A percentile compares a stretch with the other conserved stretches of the same genome.
phyloP scores from a whole-genome alignment of 805 yeast species.

The Osmozyma mogii region DNA sequence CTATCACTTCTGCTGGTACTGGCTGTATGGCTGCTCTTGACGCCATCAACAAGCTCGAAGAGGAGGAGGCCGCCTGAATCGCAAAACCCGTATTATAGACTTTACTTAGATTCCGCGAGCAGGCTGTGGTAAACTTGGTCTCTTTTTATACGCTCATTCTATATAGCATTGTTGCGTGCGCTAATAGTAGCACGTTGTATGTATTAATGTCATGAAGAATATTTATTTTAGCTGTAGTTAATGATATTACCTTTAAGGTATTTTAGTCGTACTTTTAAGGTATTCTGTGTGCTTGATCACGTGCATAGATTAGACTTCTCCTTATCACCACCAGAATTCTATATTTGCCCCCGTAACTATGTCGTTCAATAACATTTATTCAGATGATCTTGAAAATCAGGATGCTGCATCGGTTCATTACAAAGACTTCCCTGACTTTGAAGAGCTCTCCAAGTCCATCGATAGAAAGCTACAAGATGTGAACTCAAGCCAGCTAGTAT shows the following conservation, averaged over 20 bases:
- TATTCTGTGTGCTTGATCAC: no score
- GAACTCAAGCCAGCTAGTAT: constrained; percentile 18
- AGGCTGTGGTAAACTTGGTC: no score
- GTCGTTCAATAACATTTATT: constrained; percentile 21
- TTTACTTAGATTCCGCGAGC: no score
- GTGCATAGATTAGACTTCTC: no score
- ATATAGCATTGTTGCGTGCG: no score
- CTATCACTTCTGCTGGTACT: constrained; percentile 98
- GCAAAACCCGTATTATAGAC: constrained; percentile 1
- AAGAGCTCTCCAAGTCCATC: constrained; percentile 20
- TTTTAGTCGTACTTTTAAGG: no score
- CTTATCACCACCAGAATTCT: no score
- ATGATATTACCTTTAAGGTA: no score
- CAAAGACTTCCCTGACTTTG: constrained; percentile 36
- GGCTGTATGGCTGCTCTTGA: constrained; percentile 99
- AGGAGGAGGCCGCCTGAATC: constrained; percentile 15
- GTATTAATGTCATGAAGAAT: no score
- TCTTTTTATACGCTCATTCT: no score
- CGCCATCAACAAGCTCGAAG: constrained; percentile 32
- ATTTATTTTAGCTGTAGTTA: background rate
- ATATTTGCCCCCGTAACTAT: constrained; percentile 9
- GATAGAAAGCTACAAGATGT: constrained; percentile 24
- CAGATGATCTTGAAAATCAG: constrained; percentile 21
- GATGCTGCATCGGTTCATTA: constrained; percentile 14
- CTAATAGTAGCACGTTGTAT: no score